Percentiles rank a stretch among this genome's conserved stretches.
phyloP scores from a whole-genome alignment of 2,329 filamentous ascomycete species.

The Colletotrichum sp. region DNA sequence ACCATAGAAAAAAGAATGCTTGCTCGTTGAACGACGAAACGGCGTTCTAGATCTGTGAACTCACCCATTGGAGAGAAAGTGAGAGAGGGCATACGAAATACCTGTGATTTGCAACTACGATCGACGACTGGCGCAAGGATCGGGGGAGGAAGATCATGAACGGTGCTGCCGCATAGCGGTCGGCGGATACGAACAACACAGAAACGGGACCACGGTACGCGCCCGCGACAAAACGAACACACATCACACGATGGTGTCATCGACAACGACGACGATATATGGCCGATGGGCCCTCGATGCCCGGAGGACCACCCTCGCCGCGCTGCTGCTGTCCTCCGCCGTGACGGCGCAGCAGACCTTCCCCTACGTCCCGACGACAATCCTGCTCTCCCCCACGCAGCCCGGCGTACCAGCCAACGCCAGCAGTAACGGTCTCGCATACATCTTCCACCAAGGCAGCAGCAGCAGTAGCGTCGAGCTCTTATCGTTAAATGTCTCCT shows the following conservation, averaged over 20 bases:
- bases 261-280: not conserved
- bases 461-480: slow-evolving; percentile 53
- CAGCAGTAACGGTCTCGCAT: slow-evolving; percentile 60
- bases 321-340: slow-evolving; percentile 11
- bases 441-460: slow-evolving; percentile 68
- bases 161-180: slow-evolving; percentile 9
- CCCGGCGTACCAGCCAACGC: slow-evolving; percentile 43
- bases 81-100: not conserved
- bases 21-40: not conserved
- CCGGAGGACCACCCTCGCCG: not conserved
- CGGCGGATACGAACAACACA: slow-evolving; percentile 11
- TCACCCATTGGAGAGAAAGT: not conserved
- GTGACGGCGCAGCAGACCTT: slow-evolving; percentile 50
- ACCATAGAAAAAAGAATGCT: not conserved
- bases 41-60: not conserved
- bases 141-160: slow-evolving; percentile 2
- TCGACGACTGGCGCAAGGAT: not conserved
- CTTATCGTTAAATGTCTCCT: slow-evolving; percentile 69
- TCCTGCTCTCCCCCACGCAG: slow-evolving; percentile 61
- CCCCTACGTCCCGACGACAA: slow-evolving; percentile 79
- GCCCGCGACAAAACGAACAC: not conserved
- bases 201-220: not conserved
- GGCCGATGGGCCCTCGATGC: not conserved
- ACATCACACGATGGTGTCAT: not conserved
- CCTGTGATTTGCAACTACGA: not conserved